Evolutionary conservation across 2,329 filamentous ascomycete genomes (phyloP), one percentile per base, ranked within the genome.

Genomic region (Pseudopyrenochaeta lycopersici): DNA sequence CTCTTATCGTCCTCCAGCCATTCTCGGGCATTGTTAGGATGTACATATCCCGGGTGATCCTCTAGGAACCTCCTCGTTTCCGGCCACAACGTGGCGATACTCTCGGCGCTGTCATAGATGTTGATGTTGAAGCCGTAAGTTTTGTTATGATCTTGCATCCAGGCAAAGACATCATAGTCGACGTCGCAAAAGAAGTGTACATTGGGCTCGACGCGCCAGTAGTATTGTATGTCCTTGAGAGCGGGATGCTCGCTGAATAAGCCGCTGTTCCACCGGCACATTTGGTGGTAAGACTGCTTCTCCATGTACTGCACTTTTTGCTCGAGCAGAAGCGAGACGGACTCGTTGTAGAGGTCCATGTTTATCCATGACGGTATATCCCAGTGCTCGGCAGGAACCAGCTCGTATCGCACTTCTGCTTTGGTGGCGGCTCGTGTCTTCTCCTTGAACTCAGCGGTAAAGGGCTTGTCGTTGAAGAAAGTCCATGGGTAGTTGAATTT

Each of bases 401-500:
- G 72, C 72, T 97, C 91, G 74, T 95, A 97, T 76, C 84, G 85
- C 70, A 90, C 91, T 75, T 96, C 88, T 41, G 94, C 95, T 64
- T 96, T 97, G 15, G 94, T 98, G 45, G 85, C 88, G 23, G 88
- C 91, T 58, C 84, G 82, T 0, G 93, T 98, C 76, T 85, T 86
- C 68, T 81, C 81, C 80, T 96, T 98, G 81, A 99, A 99, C 68
- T 98, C 93, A 14, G 95, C 90, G 2, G 90, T 88, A 72, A 99
- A 99, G 14, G 91, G 91, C 46, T 91, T 88, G 71, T 99, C 94
- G 78, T 99, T 99, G 84, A 99, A 96, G 76, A 99, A 99, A 7
- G 92, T 97, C 92, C 95, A 99, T 0, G 95, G 95, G 73, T 99
- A 99, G 81, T 99, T 99, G 85, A 98, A 99, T 74, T 99, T 99